Evolutionary conservation across 257 asterid species (phyloP), one percentile per base, ranked within the genome.

Genomic region (Lithospermum erythrorhizon): DNA sequence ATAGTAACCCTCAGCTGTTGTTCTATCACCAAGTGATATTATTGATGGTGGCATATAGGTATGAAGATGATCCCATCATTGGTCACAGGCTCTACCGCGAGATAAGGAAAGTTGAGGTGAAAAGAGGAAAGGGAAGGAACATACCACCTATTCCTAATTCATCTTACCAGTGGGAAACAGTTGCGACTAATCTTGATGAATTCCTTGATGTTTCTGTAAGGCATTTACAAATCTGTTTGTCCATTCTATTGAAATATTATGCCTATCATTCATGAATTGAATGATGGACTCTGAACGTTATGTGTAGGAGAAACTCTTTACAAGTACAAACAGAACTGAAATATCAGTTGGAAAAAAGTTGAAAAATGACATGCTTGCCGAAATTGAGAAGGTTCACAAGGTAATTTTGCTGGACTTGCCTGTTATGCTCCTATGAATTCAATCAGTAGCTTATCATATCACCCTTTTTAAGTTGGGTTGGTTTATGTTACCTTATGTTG

Each of bases 81-180:
- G 99, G 99, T 48, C 97, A 93, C 71, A 87, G 97, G 59, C 76
- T 93, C 21, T 85, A 89, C 82, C 78, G 99, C 23, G 99, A 89
- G 78, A 81, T 80, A 57, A 83, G 91, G 65, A 89, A 83, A 74
- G 82, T 84, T 47, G 97, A 93, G 81, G 94, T 80, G 81, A 86
- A 81, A 75, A 91, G 82, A 78, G 94, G 87, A 32, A 93, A 86
- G 78, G 99, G 99, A 62, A 83, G 69, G 71, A 84, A 37, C 65
- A 73, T 86, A 41, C 87, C 84, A 0, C 87, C 87, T 11, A 84
- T 93, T 78, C 83, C 94, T 29, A 76, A 64, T 75, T 86, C 96
- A 53, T 89, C 87, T 70, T 93, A 86, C 76, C 89, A 83, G 61
- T 93, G 96, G 99, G 97, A 87, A 75, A 78, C 99, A 65, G 95